Percentiles rank a stretch among this genome's conserved stretches.
Evolutionary conservation across 345 rosid genomes (phyloP).

Genomic region (Noccaea bulbosa): DNA sequence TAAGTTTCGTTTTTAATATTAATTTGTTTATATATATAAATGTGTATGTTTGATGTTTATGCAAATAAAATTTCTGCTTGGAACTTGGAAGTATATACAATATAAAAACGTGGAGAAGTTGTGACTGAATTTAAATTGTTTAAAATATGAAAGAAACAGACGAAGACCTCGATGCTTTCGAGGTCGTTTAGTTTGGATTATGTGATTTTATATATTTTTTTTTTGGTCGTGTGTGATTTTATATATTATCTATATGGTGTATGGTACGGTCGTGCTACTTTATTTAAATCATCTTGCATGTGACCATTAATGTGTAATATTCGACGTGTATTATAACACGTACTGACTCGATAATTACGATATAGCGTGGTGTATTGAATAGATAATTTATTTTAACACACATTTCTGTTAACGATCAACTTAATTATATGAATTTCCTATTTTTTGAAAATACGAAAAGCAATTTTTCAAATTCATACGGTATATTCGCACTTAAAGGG

Average conservation of each 20-base stretch:
- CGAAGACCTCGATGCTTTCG: conserved; percentile 38
- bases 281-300: conserved; percentile 28
- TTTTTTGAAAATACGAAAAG: not conserved
- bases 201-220: conserved; percentile 31
- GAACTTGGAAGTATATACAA: conserved; percentile 3
- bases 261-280: conserved; percentile 41
- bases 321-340: conserved; percentile 26
- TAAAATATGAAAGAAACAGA: conserved; percentile 35
- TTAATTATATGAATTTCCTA: not conserved
- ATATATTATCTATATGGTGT: conserved; percentile 32
- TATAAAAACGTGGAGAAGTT: conserved; percentile 42
- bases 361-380: not conserved
- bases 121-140: conserved; percentile 24
- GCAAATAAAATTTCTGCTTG: conserved; percentile 9
- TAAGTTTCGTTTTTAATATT: not conserved
- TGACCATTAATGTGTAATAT: conserved; percentile 41
- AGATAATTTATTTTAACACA: conserved; percentile 5
- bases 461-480: not conserved
- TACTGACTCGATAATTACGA: conserved; percentile 28
- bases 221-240: too few relatives aligned
- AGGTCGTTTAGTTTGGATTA: conserved; percentile 37
- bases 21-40: not conserved
- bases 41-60: not conserved
- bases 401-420: not conserved
- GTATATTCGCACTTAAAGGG: not conserved